Base-by-base conservation (phyloP, 306 rosid species). In the Vigna radiata region DNA sequence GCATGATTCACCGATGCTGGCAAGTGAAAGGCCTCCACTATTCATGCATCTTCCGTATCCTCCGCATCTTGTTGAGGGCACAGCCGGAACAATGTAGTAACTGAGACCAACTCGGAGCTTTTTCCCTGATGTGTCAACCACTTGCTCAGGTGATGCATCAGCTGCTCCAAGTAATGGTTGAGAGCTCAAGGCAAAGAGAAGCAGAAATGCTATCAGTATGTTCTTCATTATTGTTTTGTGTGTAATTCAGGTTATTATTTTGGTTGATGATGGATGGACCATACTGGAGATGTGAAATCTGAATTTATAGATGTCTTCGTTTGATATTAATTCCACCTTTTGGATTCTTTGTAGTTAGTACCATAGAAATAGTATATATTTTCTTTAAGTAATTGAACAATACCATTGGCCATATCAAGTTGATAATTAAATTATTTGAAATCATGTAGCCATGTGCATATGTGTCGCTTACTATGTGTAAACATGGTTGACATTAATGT, bases 91-190 rank as follows among this genome's bases (percentile, higher is more conserved):
- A 13, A 88, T 74, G 14, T 70, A 44, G 72, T 86, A 86, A 15
- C 55, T 12, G 2, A 59, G 6, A 12, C 19, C 54, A 7, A 62
- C 68, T 56, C 31, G 79, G 8, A 79, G 48, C 15, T 15, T 79
- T 47, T 79, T 79, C 1, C 83, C 77, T 25, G 63, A 61, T 70
- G 52, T 60, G 77, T 86, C 92, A 43, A 79, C 79, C 72, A 88
- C 90, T 14, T 76, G 61, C 13, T 68, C 68, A 0, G 70, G 77
- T n/a, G 54, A 48, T 43, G 80, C 16, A 27, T 53, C 33, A 7
- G 73, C 81, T 39, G 78, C 61, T 29, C 62, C 71, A 5, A 17
- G 52, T 29, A 29, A 59, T 52, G 66, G 59, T 16, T 79, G 29
- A 3, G 58, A 37, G 49, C n/a, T n/a, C 11, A 73, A 36, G 21